phyloP scores from a whole-genome alignment of 192 early-diverging fungal genomes.

The Dissophora ornata region DNA sequence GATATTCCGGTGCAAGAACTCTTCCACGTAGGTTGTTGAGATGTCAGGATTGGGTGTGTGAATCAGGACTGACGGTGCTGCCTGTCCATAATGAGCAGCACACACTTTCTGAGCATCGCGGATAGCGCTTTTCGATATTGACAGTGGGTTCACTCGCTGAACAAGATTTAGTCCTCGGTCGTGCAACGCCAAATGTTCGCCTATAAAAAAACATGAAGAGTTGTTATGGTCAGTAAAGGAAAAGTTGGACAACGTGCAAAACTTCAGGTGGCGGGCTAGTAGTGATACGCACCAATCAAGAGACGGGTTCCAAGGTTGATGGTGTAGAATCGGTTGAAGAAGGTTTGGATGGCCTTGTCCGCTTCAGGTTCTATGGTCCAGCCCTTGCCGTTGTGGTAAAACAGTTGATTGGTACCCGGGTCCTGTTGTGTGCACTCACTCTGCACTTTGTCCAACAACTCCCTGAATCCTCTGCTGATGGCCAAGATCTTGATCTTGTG shows the following conservation, averaged over 20 bases:
- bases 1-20: conserved; percentile 69
- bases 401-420: conserved; percentile 52
- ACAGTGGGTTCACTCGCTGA: conserved; percentile 66
- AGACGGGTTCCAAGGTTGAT: conserved; percentile 71
- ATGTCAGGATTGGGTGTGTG: conserved; percentile 63
- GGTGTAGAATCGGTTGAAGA: conserved; percentile 72
- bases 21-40: conserved; percentile 69
- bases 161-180: conserved; percentile 69
- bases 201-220: not conserved
- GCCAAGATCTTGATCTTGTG: conserved; percentile 52
- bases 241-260: too few relatives aligned
- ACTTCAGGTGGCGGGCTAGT: too few relatives aligned
- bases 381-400: conserved; percentile 57
- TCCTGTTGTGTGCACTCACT: conserved; percentile 56
- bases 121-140: conserved; percentile 64
- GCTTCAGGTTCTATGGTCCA: conserved; percentile 59
- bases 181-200: conserved; percentile 68
- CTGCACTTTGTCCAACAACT: conserved; percentile 34
- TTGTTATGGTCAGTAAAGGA: too few relatives aligned
- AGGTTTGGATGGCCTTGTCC: conserved; percentile 65
- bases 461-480: conserved; percentile 46
- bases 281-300: conserved; percentile 65
- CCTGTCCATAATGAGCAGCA: conserved; percentile 60
- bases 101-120: conserved; percentile 59
- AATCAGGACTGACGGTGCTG: conserved; percentile 61